Conservation (phyloP, 1,139 yeast genomes). For the Meyerozyma smithsonii region DNA sequence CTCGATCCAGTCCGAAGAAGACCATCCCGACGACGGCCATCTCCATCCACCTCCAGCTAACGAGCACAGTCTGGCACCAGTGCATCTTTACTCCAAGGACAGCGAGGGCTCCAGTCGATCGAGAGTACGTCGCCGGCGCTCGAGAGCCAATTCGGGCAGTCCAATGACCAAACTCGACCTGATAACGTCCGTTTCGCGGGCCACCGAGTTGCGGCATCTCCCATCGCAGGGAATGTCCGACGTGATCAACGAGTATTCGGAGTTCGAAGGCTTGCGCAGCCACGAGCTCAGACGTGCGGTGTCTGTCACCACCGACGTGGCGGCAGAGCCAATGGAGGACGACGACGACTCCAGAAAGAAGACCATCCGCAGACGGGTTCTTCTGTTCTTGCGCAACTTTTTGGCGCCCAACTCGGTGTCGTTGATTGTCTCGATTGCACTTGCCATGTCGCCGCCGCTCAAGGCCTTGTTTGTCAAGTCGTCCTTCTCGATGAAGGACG, state of each 20-base stretch:
- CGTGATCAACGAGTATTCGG: constrained; percentile 59
- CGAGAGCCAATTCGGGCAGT: background rate
- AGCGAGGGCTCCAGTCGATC: background rate
- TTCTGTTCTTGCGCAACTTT: constrained; percentile 41
- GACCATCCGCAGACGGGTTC: background rate
- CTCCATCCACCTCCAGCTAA: background rate
- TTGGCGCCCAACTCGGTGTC: constrained; percentile 67
- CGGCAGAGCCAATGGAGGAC: constrained; percentile 5
- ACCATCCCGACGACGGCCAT: background rate
- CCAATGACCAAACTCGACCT: constrained; percentile 8
- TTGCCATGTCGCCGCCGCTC: constrained; percentile 84
- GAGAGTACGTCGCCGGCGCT: background rate
- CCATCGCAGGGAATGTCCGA: constrained; percentile 52
- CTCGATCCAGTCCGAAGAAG: background rate
- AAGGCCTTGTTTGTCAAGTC: constrained; percentile 65
- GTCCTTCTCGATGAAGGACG: constrained; percentile 12
- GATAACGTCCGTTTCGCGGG: constrained; percentile 20
- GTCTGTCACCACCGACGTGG: constrained; percentile 4
- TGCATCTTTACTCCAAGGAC: background rate
- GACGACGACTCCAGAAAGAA: background rate
- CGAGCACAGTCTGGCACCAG: background rate
- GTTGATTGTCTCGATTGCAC: constrained; percentile 53
- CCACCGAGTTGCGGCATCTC: constrained; percentile 35
- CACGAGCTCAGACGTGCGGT: constrained; percentile 6
- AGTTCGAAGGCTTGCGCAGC: constrained; percentile 33